Conservation (phyloP, 2,329 filamentous ascomycete species). For the Colletotrichum somersetense region DNA sequence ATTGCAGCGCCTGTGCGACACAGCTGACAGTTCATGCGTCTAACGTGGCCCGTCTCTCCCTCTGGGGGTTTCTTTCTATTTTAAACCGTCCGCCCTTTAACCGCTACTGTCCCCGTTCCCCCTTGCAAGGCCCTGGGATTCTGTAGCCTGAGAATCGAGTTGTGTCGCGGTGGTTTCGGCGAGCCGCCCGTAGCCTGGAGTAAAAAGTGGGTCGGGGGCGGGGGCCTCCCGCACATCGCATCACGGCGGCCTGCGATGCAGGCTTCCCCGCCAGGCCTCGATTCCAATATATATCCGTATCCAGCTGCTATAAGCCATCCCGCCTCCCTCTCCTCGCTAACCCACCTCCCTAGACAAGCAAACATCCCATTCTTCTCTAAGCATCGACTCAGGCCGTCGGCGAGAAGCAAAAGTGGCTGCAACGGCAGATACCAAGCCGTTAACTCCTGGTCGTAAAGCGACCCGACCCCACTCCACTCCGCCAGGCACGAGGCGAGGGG, state of each 20-base stretch:
- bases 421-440: not conserved
- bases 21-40: not conserved
- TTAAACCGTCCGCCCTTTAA: not conserved
- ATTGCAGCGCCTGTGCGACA: not conserved
- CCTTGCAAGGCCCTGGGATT: not conserved
- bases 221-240: conserved; percentile 23
- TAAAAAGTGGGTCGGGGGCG: no score
- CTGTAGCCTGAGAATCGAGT: not conserved
- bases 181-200: not conserved
- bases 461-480: not conserved
- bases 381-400: not conserved
- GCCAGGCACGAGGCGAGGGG: not conserved
- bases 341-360: not conserved
- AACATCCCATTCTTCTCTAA: not conserved
- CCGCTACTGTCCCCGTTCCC: not conserved
- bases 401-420: not conserved
- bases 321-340: not conserved
- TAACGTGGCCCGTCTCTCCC: not conserved
- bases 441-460: not conserved
- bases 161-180: not conserved
- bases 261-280: not conserved
- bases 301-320: not conserved
- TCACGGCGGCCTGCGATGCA: conserved; percentile 34
- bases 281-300: not conserved
- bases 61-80: not conserved